These are phyloP conservation scores for Salix dunnii DNA, from an alignment of 345 rosid genomes.

Conservation along the genomic window DNA sequence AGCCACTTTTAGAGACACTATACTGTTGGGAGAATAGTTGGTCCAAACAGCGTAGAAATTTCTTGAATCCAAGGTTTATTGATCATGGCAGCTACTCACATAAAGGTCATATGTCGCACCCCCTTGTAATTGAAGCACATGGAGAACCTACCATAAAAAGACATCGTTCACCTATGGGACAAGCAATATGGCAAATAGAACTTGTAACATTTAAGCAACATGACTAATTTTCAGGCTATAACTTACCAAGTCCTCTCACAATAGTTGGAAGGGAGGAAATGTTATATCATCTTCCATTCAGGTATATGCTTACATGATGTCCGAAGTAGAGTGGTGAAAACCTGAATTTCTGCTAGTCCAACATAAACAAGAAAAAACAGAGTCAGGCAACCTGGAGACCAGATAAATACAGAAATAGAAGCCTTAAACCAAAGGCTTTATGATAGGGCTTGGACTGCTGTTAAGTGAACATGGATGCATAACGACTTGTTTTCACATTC, in stretches of 20 bases:
- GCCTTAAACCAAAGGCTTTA: not conserved
- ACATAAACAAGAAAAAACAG: slow-evolving; percentile 9
- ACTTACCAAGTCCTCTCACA: not conserved
- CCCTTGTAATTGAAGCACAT: not conserved
- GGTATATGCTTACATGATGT: not conserved
- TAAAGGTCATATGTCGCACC: not conserved
- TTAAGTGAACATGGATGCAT: not conserved
- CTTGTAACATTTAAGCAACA: not conserved
- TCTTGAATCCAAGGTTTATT: not conserved
- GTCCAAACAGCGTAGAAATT: not conserved
- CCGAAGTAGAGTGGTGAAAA: not conserved
- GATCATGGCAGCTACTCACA: not conserved
- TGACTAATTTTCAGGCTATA: not conserved
- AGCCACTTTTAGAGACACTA: not conserved
- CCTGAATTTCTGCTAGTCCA: slow-evolving; percentile 3
- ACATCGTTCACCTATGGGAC: not conserved
- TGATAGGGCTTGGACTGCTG: not conserved
- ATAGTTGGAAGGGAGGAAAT: not conserved
- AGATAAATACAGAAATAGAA: not conserved
- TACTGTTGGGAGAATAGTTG: not conserved
- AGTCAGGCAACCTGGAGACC: not conserved
- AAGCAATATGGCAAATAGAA: not conserved
- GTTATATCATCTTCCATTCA: not conserved
- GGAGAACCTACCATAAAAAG: not conserved
- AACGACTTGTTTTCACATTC: not conserved